A percentile compares a stretch with the other conserved stretches of the same genome.
Evolutionary conservation across 2,329 filamentous ascomycete species (phyloP).

Genomic region (Aspergillus phoenicis): DNA sequence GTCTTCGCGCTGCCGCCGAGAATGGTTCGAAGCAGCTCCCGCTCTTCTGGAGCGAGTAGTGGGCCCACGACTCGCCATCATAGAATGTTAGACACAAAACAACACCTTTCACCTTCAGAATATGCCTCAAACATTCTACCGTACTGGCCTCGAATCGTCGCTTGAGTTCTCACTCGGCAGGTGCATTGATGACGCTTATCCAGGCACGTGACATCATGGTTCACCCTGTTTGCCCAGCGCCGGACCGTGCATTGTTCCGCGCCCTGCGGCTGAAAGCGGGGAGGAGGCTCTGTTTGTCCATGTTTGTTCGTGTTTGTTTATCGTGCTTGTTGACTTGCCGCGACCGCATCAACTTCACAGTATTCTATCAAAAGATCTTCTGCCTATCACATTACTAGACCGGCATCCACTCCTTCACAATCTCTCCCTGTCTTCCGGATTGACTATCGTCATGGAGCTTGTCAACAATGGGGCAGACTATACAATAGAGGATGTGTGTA

Average conservation of each 20-base stretch:
- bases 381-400: too few species aligned
- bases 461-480: slow-evolving; percentile 10
- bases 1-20: slow-evolving; percentile 13
- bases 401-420: too few species aligned
- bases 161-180: background rate
- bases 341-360: too few species aligned
- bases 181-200: background rate
- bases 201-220: background rate
- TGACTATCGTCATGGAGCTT: slow-evolving; percentile 9
- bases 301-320: too few species aligned
- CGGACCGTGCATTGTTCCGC: background rate
- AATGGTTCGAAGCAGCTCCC: slow-evolving; percentile 15
- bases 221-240: background rate
- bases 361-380: too few species aligned
- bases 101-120: background rate
- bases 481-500: slow-evolving; percentile 30
- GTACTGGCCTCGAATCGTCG: background rate
- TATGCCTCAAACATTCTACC: background rate
- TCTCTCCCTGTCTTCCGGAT: too few species aligned
- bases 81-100: too few species aligned
- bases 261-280: background rate
- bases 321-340: too few species aligned
- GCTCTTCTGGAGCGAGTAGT: slow-evolving; percentile 21
- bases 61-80: slow-evolving; percentile 15
- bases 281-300: too few species aligned